Base-by-base conservation (phyloP, 192 early-diverging fungal species). In the Podila clonocystis region DNA sequence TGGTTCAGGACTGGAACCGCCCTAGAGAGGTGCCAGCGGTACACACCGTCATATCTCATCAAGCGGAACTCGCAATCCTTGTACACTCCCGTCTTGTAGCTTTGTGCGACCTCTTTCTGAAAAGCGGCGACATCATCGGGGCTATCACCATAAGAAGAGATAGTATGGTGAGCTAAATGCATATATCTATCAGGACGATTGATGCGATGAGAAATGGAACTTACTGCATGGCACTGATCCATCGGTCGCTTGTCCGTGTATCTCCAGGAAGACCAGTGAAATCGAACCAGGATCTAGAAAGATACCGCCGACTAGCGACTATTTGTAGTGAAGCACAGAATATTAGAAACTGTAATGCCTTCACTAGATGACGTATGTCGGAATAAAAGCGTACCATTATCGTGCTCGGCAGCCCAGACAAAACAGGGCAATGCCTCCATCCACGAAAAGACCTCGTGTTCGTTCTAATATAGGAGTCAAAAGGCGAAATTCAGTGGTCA, bases 151-250 rank as follows among this genome's bases (percentile, higher is more conserved):
- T 4, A 26, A 29, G 9, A 38, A 22, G 41, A 62, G 29, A 34
- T 41, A 19, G 7, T n/a, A 72, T 11, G 22, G 1, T n/a, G 11
- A 52, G 29, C 30, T 15, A 26, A 52, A 11, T 67, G 6, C 26
- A 4, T 31, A 50, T n/a, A 0, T 34, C 31, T 8, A 12, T 9
- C 19, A 2, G 12, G 26, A 8, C 5, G 8, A 4, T 20, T 22
- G 19, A 36, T 2, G n/a, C 36, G 4, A 34, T 8, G 0, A 19
- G 22, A n/a, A 11, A 20, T 3, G 15, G 30, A 58, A 79, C 76
- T 34, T 79, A 79, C 76, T 80, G 77, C 77, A 80, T 80, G 19
- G 70, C 71, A 52, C 77, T 80, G 48, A 80, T 58, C 77, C 77
- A 80, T 50, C 70, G 30, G 67, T 80, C 77, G 36, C 77, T 69